phyloP scores from a whole-genome alignment of 192 early-diverging fungal genomes.

The Linnemannia elongata region DNA sequence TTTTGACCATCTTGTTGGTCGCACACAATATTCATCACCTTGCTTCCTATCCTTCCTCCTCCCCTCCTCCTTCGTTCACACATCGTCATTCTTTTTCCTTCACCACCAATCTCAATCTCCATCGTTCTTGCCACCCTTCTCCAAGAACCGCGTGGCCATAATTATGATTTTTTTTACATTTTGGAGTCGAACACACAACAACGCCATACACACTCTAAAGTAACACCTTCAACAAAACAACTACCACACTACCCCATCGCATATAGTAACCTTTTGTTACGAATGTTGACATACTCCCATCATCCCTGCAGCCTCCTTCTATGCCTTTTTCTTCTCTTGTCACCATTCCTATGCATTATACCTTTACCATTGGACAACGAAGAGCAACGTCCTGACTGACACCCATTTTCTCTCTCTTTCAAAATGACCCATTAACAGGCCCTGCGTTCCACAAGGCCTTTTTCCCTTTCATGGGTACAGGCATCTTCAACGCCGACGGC shows the following conservation, averaged over 20 bases:
- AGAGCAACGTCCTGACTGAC: neutral
- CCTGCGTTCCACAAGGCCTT: conserved; percentile 53
- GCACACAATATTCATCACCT: neutral
- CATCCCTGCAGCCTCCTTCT: neutral
- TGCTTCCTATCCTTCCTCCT: neutral
- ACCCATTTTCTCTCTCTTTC: neutral
- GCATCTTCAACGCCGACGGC: conserved; percentile 55
- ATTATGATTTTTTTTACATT: neutral
- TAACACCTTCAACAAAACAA: conserved; percentile 12
- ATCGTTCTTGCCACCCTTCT: neutral
- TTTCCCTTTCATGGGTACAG: conserved; percentile 56
- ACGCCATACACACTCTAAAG: conserved; percentile 25
- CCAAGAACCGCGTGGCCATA: neutral
- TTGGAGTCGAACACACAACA: neutral
- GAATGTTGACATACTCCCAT: neutral
- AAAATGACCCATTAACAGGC: conserved; percentile 5
- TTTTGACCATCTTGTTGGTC: neutral
- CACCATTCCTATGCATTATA: neutral
- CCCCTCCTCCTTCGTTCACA: neutral
- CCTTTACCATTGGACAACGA: neutral
- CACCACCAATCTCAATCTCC: too few relatives aligned
- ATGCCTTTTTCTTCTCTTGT: neutral
- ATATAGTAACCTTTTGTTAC: neutral
- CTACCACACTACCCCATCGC: neutral
- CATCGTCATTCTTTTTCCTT: neutral